phyloP scores from a whole-genome alignment of 805 yeast species.

The Zygosaccharomyces siamensis region DNA sequence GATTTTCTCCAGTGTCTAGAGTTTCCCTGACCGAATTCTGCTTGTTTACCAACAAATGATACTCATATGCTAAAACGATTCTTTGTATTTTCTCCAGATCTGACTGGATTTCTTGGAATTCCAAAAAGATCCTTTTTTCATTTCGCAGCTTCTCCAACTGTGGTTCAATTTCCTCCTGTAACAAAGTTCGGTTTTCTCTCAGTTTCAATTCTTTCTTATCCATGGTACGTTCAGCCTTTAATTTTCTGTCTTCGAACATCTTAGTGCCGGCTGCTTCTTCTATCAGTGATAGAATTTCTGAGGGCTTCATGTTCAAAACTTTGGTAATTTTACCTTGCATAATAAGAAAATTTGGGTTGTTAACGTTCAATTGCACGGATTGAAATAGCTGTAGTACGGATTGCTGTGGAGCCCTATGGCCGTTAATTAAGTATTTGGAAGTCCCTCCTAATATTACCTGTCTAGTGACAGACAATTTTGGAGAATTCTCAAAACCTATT shows the following conservation, averaged over 20 bases:
- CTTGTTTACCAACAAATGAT: slow-evolving; percentile 39
- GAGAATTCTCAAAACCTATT: slow-evolving; percentile 73
- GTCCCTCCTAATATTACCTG: slow-evolving; percentile 89
- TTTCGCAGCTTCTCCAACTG: slow-evolving; percentile 72
- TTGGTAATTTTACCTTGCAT: slow-evolving; percentile 99
- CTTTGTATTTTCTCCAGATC: slow-evolving; percentile 71
- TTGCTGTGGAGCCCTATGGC: slow-evolving; percentile 93
- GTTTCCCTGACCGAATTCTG: slow-evolving; percentile 42
- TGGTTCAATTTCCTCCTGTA: slow-evolving; percentile 89
- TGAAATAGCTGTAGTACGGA: slow-evolving; percentile 87
- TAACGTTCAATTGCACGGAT: slow-evolving; percentile 90
- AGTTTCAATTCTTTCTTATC: slow-evolving; percentile 83
- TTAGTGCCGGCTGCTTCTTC: slow-evolving; percentile 99
- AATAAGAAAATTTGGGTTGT: slow-evolving; percentile 92
- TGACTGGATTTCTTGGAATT: slow-evolving; percentile 78
- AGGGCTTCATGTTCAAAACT: slow-evolving; percentile 92
- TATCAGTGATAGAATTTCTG: slow-evolving; percentile 80
- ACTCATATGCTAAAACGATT: slow-evolving; percentile 76
- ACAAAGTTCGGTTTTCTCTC: slow-evolving; percentile 63
- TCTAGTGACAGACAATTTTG: slow-evolving; percentile 84
- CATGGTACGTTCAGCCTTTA: slow-evolving; percentile 88
- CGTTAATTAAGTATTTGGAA: slow-evolving; percentile 87
- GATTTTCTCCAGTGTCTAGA: slow-evolving; percentile 39
- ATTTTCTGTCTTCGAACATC: slow-evolving; percentile 89
- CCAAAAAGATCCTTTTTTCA: slow-evolving; percentile 78